Percentiles rank a stretch among this genome's conserved stretches.
Conservation (phyloP, 2,329 filamentous ascomycete species). For the Xylariaceae sp. region DNA sequence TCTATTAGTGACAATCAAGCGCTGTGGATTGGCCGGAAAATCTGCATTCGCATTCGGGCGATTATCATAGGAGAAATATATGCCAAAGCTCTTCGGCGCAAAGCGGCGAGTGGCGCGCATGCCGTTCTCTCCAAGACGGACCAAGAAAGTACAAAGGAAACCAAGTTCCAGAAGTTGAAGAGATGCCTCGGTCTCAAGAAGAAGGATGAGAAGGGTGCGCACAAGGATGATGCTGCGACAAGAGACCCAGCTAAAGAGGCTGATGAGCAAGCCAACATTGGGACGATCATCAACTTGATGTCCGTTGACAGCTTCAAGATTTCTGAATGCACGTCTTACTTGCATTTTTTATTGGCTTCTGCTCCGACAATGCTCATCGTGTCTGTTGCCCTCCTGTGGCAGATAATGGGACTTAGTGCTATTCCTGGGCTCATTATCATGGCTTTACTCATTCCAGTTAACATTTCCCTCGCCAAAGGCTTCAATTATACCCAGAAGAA, state of each 20-base stretch:
- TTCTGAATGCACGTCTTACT: conserved; percentile 88
- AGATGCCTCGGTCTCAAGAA: conserved; percentile 66
- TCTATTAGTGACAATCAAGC: conserved; percentile 85
- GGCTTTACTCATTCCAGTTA: conserved; percentile 85
- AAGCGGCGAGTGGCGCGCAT: conserved; percentile 80
- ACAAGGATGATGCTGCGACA: conserved; percentile 42
- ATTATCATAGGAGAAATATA: conserved; percentile 98
- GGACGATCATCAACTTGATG: conserved; percentile 99
- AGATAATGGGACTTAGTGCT: conserved; percentile 88
- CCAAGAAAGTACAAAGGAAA: conserved; percentile 46
- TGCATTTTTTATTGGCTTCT: conserved; percentile 93
- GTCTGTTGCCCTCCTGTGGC: conserved; percentile 81
- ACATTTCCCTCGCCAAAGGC: conserved; percentile 83
- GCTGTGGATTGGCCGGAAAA: conserved; percentile 90
- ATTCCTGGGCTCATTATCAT: conserved; percentile 93
- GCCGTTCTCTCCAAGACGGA: conserved; percentile 69
- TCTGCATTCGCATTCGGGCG: conserved; percentile 89
- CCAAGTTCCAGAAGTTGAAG: conserved; percentile 58
- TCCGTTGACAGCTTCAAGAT: conserved; percentile 99
- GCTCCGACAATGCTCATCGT: conserved; percentile 88
- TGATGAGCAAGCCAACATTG: conserved; percentile 84
- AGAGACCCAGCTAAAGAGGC: conserved; percentile 43
- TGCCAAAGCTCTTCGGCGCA: conserved; percentile 89
- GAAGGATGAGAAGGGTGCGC: conserved; percentile 52
- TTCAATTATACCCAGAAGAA: conserved; percentile 88